A percentile compares a stretch with the other conserved stretches of the same genome.
These are phyloP conservation scores for Orbilia ellipsospora DNA, from an alignment of 2,329 filamentous ascomycete genomes.

Conservation along the genomic window DNA sequence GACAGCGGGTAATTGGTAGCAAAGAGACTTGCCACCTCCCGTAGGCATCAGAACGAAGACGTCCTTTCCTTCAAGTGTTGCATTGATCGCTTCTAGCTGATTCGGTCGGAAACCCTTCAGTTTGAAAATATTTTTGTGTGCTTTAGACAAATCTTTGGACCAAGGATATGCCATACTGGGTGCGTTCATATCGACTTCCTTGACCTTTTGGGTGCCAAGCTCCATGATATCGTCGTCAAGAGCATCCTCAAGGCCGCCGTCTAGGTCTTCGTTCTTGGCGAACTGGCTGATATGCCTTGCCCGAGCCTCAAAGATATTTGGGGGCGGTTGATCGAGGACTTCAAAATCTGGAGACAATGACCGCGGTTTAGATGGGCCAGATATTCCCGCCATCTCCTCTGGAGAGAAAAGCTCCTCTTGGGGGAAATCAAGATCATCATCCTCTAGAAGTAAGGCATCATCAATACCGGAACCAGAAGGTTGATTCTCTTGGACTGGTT, in stretches of 20 bases:
- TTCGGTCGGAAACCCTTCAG: slow-evolving; percentile 89
- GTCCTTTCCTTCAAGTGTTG: slow-evolving; percentile 86
- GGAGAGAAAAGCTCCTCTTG: slow-evolving; percentile 46
- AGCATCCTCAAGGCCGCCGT: slow-evolving; percentile 5
- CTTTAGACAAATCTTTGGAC: slow-evolving; percentile 84
- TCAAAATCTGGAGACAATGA: slow-evolving; percentile 44
- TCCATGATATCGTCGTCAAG: slow-evolving; percentile 46
- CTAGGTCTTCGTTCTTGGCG: slow-evolving; percentile 19
- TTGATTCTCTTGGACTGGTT: slow-evolving; percentile 16
- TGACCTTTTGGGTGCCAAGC: slow-evolving; percentile 44
- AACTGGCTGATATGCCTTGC: slow-evolving; percentile 39
- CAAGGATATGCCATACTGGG: slow-evolving; percentile 74
- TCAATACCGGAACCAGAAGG: not conserved
- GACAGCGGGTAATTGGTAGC: slow-evolving; percentile 92
- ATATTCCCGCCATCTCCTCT: slow-evolving; percentile 39
- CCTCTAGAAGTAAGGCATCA: slow-evolving; percentile 18
- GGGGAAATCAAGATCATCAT: slow-evolving; percentile 40
- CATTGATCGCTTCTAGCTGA: slow-evolving; percentile 95
- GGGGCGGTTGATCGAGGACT: slow-evolving; percentile 44
- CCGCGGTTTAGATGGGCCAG: slow-evolving; percentile 1
- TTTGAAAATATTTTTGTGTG: slow-evolving; percentile 83
- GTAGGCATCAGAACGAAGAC: slow-evolving; percentile 98
- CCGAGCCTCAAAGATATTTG: slow-evolving; percentile 45
- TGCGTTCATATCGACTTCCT: slow-evolving; percentile 55
- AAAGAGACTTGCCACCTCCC: slow-evolving; percentile 94